Base-by-base conservation (phyloP, 2,329 filamentous ascomycete genomes). In the Cladophialophora yegresii region DNA sequence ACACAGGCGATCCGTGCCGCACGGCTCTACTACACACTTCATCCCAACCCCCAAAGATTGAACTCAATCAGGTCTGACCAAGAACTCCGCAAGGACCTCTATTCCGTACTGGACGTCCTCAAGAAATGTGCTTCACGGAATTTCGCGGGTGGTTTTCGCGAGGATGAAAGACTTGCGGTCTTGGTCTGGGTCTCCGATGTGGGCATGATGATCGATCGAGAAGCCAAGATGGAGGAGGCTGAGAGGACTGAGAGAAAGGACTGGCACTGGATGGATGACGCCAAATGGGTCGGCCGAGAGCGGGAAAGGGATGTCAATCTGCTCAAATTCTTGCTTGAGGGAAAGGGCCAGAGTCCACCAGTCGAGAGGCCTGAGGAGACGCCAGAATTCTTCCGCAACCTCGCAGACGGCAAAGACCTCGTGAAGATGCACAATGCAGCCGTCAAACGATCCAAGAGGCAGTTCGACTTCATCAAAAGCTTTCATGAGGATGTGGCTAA, bases 1-100 rank as follows among this genome's bases (percentile, higher is more conserved):
- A 99, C 95, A 0, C 83, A 98, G 59, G 93, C 93, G n/a, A 98
- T 99, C 70, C 87, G 92, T 58, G 92, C 93, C 1, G 95, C 95
- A 58, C 96, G 96, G 78, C 89, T 96, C 72, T 99, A 98, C 79
- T 98, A 99, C 78, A 97, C 93, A 0, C 86, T 92, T 3, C 95
- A 98, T 75, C 90, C 96, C 73, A 84, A 93, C 59, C 92, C 93
- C 1, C 89, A 95, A 71, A 88, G 91, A 43, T 82, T 98, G 20
- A 91, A 95, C 73, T 81, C 89, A 30, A 96, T 98, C 77, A 93
- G 91, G 76, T 87, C 91, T 0, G 95, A 99, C 76, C 91, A 89
- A 67, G 85, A 90, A 69, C 89, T 99, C 54, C 88, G 95, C 49
- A 83, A 89, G 57, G 93, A 98, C 72, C 81, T 98, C 8, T 85